phyloP scores from a whole-genome alignment of 2,329 filamentous ascomycete genomes.

The Xylaria sp. region DNA sequence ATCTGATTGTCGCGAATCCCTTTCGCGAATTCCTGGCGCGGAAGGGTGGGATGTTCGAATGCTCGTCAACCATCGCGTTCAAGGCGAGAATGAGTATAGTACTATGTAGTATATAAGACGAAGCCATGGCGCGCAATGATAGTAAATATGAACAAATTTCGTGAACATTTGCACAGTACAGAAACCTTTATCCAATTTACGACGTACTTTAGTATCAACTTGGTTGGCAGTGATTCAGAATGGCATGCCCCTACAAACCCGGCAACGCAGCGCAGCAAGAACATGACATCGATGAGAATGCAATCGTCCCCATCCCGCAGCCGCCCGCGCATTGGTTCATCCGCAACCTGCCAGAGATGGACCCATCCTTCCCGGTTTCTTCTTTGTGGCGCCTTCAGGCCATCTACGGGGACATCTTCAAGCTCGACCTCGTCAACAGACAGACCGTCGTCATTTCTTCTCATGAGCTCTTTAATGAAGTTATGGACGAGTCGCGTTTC shows the following conservation, averaged over 20 bases:
- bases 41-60: background rate
- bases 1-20: background rate
- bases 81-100: background rate
- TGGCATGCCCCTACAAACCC: constrained; percentile 19
- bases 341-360: constrained; percentile 17
- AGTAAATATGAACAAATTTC: background rate
- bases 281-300: constrained; percentile 2
- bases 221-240: background rate
- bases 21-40: background rate
- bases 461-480: constrained; percentile 19
- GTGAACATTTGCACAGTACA: background rate
- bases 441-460: constrained; percentile 10
- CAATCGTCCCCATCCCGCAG: constrained; percentile 18
- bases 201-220: no score
- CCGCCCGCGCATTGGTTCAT: constrained; percentile 23
- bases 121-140: background rate
- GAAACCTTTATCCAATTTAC: no score
- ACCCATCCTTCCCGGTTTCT: constrained; percentile 14
- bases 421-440: constrained; percentile 19
- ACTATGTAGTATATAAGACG: constrained; percentile 2
- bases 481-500: constrained; percentile 22
- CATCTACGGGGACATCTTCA: constrained; percentile 22
- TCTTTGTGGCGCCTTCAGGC: constrained; percentile 17
- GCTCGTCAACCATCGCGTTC: background rate
- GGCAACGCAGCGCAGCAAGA: background rate